Evolutionary conservation across 768 basidiomycete species (phyloP).

Genomic region (Mycena kentingensis): DNA sequence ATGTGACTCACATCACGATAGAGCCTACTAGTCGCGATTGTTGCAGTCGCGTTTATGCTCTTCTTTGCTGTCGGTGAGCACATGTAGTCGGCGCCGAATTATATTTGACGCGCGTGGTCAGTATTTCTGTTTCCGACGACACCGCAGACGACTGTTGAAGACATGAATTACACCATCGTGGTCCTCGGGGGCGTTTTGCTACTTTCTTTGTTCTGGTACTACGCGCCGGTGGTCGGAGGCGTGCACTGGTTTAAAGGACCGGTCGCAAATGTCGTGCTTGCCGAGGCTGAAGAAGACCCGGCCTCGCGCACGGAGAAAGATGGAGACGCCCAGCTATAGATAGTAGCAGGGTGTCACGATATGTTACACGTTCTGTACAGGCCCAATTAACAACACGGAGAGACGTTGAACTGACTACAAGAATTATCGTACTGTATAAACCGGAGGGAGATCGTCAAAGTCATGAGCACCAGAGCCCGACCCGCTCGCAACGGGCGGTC

Average conservation of each 20-base stretch:
- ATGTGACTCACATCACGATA: conserved; percentile 19
- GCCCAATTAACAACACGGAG: no score
- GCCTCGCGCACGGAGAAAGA: no score
- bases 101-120: neutral
- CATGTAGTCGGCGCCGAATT: neutral
- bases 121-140: conserved; percentile 57
- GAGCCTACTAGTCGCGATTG: conserved; percentile 50
- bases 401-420: conserved; percentile 2
- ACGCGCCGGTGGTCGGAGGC: conserved; percentile 46
- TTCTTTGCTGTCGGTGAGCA: conserved; percentile 42
- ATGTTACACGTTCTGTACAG: no score
- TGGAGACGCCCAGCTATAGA: no score
- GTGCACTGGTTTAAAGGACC: conserved; percentile 33
- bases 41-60: conserved; percentile 57
- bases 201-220: conserved; percentile 59
- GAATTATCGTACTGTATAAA: conserved; percentile 20
- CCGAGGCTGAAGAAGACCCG: no score
- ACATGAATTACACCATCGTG: conserved; percentile 67
- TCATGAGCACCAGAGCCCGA: neutral
- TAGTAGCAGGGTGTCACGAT: no score
- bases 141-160: conserved; percentile 37
- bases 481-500: neutral
- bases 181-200: conserved; percentile 55
- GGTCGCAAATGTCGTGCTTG: conserved; percentile 10
- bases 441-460: conserved; percentile 10